Conservation (phyloP, 2,329 filamentous ascomycete species). For the Incumbomyces lentus region DNA sequence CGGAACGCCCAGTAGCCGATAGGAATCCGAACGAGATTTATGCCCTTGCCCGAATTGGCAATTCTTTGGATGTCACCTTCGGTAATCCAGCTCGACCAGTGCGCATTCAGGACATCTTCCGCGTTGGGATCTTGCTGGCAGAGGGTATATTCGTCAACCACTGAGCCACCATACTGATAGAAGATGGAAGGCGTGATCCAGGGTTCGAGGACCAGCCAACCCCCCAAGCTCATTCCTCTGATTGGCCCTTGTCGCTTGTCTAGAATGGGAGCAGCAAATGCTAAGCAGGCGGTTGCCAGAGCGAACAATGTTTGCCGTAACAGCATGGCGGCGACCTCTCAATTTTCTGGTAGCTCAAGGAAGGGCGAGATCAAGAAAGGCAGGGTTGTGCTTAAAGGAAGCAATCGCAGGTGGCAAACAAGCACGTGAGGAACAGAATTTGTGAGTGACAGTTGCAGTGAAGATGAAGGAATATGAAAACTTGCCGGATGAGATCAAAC, state of each 20-base stretch:
- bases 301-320: constrained; percentile 11
- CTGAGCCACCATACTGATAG: constrained; percentile 36
- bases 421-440: no score
- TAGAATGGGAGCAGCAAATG: constrained; percentile 11
- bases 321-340: constrained; percentile 4
- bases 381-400: no score
- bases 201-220: constrained; percentile 55
- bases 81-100: constrained; percentile 52
- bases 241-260: constrained; percentile 10
- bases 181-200: constrained; percentile 56
- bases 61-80: constrained; percentile 47
- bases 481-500: no score
- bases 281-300: constrained; percentile 11
- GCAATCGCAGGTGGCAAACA: no score
- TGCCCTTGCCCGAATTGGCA: constrained; percentile 34
- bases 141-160: constrained; percentile 50
- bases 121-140: constrained; percentile 42
- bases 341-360: no score
- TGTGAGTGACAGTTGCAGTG: no score
- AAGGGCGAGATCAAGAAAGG: no score
- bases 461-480: no score
- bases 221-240: constrained; percentile 54
- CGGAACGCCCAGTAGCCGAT: constrained; percentile 56
- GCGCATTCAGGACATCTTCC: constrained; percentile 36
- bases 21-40: constrained; percentile 57